Evolutionary conservation across 192 early-diverging fungal genomes (phyloP).

Genomic region (Coemansia sp.): DNA sequence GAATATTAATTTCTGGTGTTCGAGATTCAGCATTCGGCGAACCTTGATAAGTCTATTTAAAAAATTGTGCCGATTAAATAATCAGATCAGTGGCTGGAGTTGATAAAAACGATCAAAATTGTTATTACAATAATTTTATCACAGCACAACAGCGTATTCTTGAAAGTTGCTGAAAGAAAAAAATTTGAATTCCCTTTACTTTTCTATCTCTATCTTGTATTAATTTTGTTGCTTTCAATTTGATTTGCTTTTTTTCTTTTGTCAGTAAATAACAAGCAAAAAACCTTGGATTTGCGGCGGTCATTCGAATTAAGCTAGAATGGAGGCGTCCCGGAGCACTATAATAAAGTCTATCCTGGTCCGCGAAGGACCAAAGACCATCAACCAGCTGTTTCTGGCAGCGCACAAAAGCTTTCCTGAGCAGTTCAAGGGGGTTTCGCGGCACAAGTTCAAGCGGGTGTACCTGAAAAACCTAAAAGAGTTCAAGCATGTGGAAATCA

Average conservation of each 20-base stretch:
- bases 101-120: not conserved
- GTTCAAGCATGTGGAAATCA: conserved; percentile 32
- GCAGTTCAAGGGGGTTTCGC: conserved; percentile 29
- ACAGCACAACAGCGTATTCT: too few relatives aligned
- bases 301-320: not conserved
- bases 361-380: conserved; percentile 41
- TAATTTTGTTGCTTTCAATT: not conserved
- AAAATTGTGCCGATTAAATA: not conserved
- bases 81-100: not conserved
- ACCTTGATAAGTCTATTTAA: not conserved
- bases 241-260: not conserved
- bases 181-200: not conserved
- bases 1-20: not conserved
- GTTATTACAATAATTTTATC: not conserved
- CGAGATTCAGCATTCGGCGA: not conserved
- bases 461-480: conserved; percentile 44
- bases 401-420: conserved; percentile 20
- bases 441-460: conserved; percentile 34
- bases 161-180: not conserved
- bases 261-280: not conserved
- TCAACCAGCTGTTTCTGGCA: conserved; percentile 30
- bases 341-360: conserved; percentile 42
- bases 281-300: not conserved
- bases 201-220: not conserved
- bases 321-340: conserved; percentile 32